A percentile compares a stretch with the other conserved stretches of the same genome.
Conservation (phyloP, 306 rosid genomes). For the Gastrolobium villosum region DNA sequence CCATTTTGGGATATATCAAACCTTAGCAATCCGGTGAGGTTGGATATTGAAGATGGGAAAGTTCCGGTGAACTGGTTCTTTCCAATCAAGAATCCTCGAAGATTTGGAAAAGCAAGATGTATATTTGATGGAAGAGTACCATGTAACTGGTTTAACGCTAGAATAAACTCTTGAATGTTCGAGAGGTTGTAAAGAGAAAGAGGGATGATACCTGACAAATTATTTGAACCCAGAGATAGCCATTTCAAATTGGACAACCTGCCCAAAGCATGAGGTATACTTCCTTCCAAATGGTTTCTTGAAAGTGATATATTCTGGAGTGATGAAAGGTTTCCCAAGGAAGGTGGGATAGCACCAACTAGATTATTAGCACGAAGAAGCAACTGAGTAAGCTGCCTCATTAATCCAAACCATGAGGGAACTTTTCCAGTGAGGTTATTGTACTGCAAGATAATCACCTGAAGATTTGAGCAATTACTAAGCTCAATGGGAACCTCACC, state of each 20-base stretch:
- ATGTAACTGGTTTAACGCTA: background rate
- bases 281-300: slow-evolving; percentile 37
- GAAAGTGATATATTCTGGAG: background rate
- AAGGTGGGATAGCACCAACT: slow-evolving; percentile 41
- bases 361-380: slow-evolving; percentile 13
- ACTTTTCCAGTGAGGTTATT: slow-evolving; percentile 39
- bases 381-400: background rate
- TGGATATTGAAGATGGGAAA: slow-evolving; percentile 39
- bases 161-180: background rate
- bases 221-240: background rate
- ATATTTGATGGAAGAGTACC: slow-evolving; percentile 38
- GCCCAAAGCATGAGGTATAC: slow-evolving; percentile 36
- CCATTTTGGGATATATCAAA: background rate
- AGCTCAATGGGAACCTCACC: slow-evolving; percentile 37
- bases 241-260: slow-evolving; percentile 25
- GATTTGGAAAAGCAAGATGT: slow-evolving; percentile 40
- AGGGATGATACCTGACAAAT: slow-evolving; percentile 27
- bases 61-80: background rate
- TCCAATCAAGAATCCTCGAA: background rate
- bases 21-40: background rate
- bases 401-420: slow-evolving; percentile 42
- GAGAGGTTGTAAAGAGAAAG: slow-evolving; percentile 51
- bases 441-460: background rate
- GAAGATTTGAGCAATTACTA: slow-evolving; percentile 34
- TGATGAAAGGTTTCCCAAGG: slow-evolving; percentile 48